Evolutionary conservation across 2,329 filamentous ascomycete genomes (phyloP).

Genomic region (Neofusicoccum umdonicola): DNA sequence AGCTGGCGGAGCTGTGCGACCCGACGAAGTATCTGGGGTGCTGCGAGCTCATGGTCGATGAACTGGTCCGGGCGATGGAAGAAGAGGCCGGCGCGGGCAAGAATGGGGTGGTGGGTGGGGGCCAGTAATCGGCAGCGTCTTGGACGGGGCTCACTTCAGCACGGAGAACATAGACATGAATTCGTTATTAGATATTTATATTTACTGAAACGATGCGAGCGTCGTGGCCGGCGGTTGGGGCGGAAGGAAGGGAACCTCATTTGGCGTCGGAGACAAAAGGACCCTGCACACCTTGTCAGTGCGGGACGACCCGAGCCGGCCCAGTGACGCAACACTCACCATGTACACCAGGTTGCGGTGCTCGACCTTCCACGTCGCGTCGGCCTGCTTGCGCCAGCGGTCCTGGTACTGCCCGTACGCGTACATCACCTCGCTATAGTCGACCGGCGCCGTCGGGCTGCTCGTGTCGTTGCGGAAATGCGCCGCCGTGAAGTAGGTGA

Average conservation of each 20-base stretch:
- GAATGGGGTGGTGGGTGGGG: no score
- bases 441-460: background rate
- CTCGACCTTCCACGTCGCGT: background rate
- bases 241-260: no score
- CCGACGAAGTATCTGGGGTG: conserved; percentile 47
- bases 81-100: background rate
- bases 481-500: background rate
- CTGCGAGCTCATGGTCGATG: conserved; percentile 35
- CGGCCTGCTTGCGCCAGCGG: background rate
- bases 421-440: background rate
- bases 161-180: no score
- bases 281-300: background rate
- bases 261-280: background rate
- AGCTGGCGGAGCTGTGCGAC: conserved; percentile 56
- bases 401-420: conserved; percentile 5
- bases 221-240: no score
- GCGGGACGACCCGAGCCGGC: background rate
- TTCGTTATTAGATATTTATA: no score
- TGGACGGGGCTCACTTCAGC: no score
- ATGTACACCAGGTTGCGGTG: conserved; percentile 4
- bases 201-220: no score
- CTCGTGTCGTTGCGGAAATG: background rate
- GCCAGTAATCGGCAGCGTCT: no score
- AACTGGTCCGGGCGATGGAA: conserved; percentile 14
- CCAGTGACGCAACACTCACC: background rate